Conservation (phyloP, 805 yeast genomes). For the Pichia ethanolica region DNA sequence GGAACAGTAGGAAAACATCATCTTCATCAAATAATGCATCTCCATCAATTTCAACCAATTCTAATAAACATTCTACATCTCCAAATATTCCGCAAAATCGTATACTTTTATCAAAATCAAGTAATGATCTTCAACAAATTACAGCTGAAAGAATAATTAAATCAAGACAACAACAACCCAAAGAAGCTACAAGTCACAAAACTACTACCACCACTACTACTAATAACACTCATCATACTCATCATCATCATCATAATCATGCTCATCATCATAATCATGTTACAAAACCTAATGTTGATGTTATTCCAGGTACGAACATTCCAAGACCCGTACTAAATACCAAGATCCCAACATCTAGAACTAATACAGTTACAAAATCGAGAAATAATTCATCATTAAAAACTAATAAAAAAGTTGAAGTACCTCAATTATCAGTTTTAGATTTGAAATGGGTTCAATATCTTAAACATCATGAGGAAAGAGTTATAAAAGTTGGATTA, state of each 20-base stretch:
- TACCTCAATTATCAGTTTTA: conserved; percentile 41
- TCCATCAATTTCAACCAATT: not conserved
- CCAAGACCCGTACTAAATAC: conserved; percentile 44
- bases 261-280: not conserved
- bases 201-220: too few species aligned
- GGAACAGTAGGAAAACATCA: not conserved
- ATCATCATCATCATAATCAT: not conserved
- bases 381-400: conserved; percentile 8
- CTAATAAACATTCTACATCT: not conserved
- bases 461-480: conserved; percentile 49
- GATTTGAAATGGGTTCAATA: conserved; percentile 55
- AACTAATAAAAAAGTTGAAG: conserved; percentile 17
- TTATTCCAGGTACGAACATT: conserved; percentile 54
- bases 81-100: not conserved
- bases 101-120: not conserved
- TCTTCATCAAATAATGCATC: not conserved
- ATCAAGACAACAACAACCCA: not conserved
- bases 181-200: not conserved
- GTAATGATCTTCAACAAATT: conserved; percentile 1
- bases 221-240: too few species aligned
- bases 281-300: conserved; percentile 21
- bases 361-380: conserved; percentile 9
- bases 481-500: conserved; percentile 52
- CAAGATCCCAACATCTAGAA: conserved; percentile 14
- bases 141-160: conserved; percentile 7